A percentile compares a stretch with the other conserved stretches of the same genome.
These are phyloP conservation scores for Radiomyces spectabilis DNA, from an alignment of 192 early-diverging fungal genomes.

Conservation along the genomic window DNA sequence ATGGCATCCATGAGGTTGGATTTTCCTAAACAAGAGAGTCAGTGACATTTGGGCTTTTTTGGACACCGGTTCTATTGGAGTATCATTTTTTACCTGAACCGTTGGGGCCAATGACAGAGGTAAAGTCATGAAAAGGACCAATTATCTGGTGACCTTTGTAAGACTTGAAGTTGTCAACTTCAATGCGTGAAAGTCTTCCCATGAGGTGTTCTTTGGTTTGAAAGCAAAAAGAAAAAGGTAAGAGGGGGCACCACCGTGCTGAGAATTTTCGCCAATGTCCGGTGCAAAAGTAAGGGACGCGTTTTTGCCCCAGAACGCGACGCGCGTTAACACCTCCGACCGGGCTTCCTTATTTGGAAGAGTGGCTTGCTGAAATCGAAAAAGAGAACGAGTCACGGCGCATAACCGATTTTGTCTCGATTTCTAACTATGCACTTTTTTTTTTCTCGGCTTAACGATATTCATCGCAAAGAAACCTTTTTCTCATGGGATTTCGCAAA, in stretches of 20 bases:
- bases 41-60: neutral
- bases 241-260: no score
- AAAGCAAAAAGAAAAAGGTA: constrained; percentile 2
- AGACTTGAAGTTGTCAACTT: constrained; percentile 98
- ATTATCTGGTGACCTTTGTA: constrained; percentile 93
- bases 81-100: constrained; percentile 63
- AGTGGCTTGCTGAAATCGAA: no score
- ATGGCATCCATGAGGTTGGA: constrained; percentile 99
- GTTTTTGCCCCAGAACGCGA: no score
- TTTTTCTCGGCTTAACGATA: neutral
- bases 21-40: constrained; percentile 55
- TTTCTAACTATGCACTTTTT: constrained; percentile 1
- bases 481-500: constrained; percentile 2
- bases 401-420: no score
- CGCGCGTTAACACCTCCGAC: no score
- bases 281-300: no score
- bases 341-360: no score
- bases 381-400: no score
- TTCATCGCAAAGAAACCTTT: neutral
- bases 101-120: constrained; percentile 94
- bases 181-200: constrained; percentile 81
- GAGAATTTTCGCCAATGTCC: no score
- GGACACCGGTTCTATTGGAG: neutral
- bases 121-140: constrained; percentile 92
- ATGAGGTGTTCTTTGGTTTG: constrained; percentile 38